Base-by-base conservation (phyloP, 176 grass and related monocot genomes). In the Rhynchospora pubera region DNA sequence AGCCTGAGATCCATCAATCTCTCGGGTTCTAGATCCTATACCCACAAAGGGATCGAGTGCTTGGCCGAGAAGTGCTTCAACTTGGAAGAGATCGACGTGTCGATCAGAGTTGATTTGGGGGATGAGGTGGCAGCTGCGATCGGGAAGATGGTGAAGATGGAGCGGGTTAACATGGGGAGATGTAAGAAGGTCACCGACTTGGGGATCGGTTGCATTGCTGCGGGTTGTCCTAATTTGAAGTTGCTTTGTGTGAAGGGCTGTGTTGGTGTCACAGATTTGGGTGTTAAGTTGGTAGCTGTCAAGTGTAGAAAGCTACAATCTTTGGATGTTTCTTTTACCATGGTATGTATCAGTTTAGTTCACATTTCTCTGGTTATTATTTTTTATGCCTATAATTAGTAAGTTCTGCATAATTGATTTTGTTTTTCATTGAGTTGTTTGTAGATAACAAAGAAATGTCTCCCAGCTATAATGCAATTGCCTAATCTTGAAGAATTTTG, bases 191-290 rank as follows among this genome's bases (percentile, higher is more conserved):
- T 97, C 16, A 93, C 87, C 0, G 95, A 97, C 75, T 88, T 97
- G 84, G 95, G 95, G 2, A 88, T 97, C 77, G 86, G 88, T 0
- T 94, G 92, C 88, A 82, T 97, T 83, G 95, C 92, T 51, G 88
- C 88, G 14, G 92, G 92, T 0, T 97, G 92, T 47, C 42, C 81
- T 0, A 81, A 97, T 68, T 82, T 97, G 16, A 83, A 84, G n/a
- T 70, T 89, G 9, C 79, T 97, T 82, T 90, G 83, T 43, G 88
- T 97, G 81, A 97, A 85, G 63, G 91, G 92, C 85, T 93, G 95
- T 86, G 64, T 92, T 14, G 87, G 87, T 52, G 46, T 97, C 32
- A 85, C 95, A 1, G 92, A 97, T 91, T 76, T 94, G 15, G 92
- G 90, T n/a, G 26, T 97, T 7, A 56, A 47, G 13, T 87, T 97